Percentiles rank a stretch among this genome's conserved stretches.
Evolutionary conservation across 2,329 filamentous ascomycete genomes (phyloP).

Genomic region (Amphichorda felina): DNA sequence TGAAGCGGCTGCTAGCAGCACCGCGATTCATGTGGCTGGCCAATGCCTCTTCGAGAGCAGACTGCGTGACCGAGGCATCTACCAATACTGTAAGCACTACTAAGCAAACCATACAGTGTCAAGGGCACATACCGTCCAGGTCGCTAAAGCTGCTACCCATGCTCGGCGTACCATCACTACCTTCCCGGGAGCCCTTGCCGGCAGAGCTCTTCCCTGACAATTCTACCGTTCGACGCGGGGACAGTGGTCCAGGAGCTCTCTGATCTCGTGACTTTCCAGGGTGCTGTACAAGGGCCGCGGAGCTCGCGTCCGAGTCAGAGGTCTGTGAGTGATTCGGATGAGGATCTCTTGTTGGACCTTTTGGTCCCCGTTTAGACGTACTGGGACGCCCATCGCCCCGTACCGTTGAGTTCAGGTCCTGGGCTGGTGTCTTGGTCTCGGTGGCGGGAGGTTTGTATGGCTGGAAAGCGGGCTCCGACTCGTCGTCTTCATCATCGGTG

Average conservation of each 20-base stretch:
- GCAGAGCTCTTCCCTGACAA: constrained; percentile 41
- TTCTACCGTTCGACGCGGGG: constrained; percentile 47
- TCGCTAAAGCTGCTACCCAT: constrained; percentile 84
- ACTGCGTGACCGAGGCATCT: constrained; percentile 75
- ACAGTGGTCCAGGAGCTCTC: constrained; percentile 33
- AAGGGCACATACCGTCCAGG: constrained; percentile 49
- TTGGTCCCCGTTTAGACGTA: constrained; percentile 12
- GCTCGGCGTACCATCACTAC: constrained; percentile 63
- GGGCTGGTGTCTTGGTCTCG: constrained; percentile 20
- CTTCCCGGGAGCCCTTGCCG: constrained; percentile 42
- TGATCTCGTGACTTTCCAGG: constrained; percentile 18
- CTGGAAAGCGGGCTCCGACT: constrained; percentile 44
- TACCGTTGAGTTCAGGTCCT: constrained; percentile 41
- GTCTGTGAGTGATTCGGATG: constrained; percentile 37
- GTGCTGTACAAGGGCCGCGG: constrained; percentile 26
- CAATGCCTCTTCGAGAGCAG: constrained; percentile 66
- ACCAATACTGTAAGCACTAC: constrained; percentile 2
- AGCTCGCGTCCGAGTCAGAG: constrained; percentile 51
- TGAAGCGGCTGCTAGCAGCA: constrained; percentile 39
- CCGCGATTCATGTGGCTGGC: constrained; percentile 37
- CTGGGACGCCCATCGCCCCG: constrained; percentile 28
- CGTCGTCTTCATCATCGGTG: constrained; percentile 44
- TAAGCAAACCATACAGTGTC: background rate
- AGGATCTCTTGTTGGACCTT: constrained; percentile 10
- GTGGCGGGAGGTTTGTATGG: constrained; percentile 27